A percentile compares a stretch with the other conserved stretches of the same genome.
These are phyloP conservation scores for Avena atlantica DNA, from an alignment of 176 grass and related monocot genomes.

Conservation along the genomic window DNA sequence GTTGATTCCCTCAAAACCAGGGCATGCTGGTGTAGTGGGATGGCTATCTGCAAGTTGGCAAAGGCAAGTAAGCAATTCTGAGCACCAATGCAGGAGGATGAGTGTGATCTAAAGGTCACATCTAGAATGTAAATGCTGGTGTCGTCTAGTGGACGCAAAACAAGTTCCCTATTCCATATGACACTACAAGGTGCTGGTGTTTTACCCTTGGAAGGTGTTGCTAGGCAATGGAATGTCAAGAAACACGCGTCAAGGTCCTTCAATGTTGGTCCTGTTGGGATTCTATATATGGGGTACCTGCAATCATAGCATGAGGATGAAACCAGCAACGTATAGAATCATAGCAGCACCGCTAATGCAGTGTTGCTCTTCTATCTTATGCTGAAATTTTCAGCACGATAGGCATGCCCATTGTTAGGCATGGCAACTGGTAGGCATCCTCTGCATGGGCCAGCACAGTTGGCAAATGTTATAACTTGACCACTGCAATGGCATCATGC, in stretches of 20 bases:
- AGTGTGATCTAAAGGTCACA: neutral
- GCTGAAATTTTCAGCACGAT: constrained; percentile 61
- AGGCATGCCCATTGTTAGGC: constrained; percentile 64
- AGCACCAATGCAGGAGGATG: neutral
- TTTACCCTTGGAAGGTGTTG: constrained; percentile 82
- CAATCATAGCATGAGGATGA: constrained; percentile 68
- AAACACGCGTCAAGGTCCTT: constrained; percentile 98
- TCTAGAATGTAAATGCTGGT: neutral
- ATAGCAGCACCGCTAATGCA: constrained; percentile 51
- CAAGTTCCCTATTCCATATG: neutral
- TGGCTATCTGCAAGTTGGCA: constrained; percentile 47
- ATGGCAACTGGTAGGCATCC: constrained; percentile 74
- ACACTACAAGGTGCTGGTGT: constrained; percentile 33
- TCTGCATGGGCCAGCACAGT: constrained; percentile 69
- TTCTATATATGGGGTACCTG: constrained; percentile 99
- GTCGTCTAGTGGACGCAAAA: neutral
- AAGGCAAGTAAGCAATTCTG: neutral
- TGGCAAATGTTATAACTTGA: constrained; percentile 62
- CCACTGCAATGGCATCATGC: constrained; percentile 29
- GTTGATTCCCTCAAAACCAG: constrained; percentile 48
- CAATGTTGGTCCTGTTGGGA: constrained; percentile 95
- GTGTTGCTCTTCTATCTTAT: constrained; percentile 74
- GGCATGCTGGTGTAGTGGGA: constrained; percentile 41
- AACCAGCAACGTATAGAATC: constrained; percentile 68
- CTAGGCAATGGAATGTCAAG: constrained; percentile 89